phyloP scores from a whole-genome alignment of 2,329 filamentous ascomycete species.

The Pyrenophora teres region DNA sequence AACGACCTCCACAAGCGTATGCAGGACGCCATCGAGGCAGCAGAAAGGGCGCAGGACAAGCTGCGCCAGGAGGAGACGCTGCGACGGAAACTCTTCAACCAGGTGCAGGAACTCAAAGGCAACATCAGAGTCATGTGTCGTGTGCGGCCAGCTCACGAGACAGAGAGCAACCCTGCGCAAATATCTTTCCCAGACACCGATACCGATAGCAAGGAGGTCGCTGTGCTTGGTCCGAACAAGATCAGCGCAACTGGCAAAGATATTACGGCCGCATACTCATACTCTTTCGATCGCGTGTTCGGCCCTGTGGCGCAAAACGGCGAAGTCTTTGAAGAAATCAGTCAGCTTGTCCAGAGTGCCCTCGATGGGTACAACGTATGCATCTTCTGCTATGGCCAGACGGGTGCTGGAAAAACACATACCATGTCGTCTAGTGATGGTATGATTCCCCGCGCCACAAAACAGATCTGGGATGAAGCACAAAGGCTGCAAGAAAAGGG shows the following conservation, averaged over 20 bases:
- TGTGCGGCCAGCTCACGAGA: conserved; percentile 73
- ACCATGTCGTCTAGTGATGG: conserved; percentile 96
- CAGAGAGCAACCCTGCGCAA: conserved; percentile 67
- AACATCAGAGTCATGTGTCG: conserved; percentile 99
- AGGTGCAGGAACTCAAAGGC: conserved; percentile 95
- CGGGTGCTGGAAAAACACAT: conserved; percentile 93
- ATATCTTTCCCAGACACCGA: conserved; percentile 79
- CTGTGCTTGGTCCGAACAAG: conserved; percentile 81
- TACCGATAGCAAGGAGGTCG: conserved; percentile 85
- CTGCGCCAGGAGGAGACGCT: conserved; percentile 90
- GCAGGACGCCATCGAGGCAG: conserved; percentile 73
- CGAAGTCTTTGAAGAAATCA: conserved; percentile 94
- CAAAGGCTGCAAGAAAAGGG: conserved; percentile 84
- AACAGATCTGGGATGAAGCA: conserved; percentile 91
- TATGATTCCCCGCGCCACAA: conserved; percentile 92
- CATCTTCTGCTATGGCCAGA: conserved; percentile 98
- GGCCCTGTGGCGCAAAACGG: conserved; percentile 75
- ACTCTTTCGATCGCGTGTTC: conserved; percentile 94
- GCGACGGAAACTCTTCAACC: conserved; percentile 90
- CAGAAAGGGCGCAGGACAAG: conserved; percentile 75
- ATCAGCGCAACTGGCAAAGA: conserved; percentile 78
- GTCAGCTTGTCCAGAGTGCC: conserved; percentile 93
- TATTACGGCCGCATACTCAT: conserved; percentile 78
- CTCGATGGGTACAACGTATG: conserved; percentile 98
- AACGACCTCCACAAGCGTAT: conserved; percentile 79